Evolutionary conservation across 129 eudicot genomes (phyloP).

Genomic region (Escallonia rubra): DNA sequence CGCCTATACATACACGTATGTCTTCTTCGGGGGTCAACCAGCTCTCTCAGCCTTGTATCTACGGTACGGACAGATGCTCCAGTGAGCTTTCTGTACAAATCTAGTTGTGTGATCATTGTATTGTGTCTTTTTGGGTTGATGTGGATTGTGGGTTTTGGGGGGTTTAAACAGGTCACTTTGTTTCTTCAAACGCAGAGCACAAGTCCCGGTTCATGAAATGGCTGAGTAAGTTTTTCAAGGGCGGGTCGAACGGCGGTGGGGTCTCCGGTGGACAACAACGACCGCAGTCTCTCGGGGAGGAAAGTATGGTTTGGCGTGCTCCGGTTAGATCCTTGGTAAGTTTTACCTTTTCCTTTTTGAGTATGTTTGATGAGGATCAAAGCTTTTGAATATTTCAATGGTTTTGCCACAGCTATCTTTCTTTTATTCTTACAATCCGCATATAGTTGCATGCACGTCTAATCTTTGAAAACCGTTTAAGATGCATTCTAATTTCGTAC

Average conservation of each 20-base stretch:
- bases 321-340: conserved; percentile 75
- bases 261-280: conserved; percentile 26
- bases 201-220: conserved; percentile 88
- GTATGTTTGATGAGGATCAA: no score
- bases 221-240: conserved; percentile 76
- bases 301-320: conserved; percentile 73
- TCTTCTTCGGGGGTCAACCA: conserved; percentile 64
- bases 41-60: conserved; percentile 64
- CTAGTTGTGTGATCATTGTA: no score
- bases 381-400: no score
- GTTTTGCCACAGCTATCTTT: no score
- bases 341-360: background rate
- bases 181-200: conserved; percentile 63
- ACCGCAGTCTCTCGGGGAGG: conserved; percentile 85
- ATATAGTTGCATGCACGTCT: no score
- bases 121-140: background rate
- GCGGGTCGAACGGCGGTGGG: conserved; percentile 39
- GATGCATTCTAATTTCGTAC: no score
- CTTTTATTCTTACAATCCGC: no score
- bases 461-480: no score
- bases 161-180: conserved; percentile 60
- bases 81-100: no score
- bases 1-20: conserved; percentile 55
- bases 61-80: conserved; percentile 33
- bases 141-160: conserved; percentile 1